These are phyloP conservation scores for Seminavis robusta DNA, from an alignment of 108 stramenopile genomes.

Conservation along the genomic window DNA sequence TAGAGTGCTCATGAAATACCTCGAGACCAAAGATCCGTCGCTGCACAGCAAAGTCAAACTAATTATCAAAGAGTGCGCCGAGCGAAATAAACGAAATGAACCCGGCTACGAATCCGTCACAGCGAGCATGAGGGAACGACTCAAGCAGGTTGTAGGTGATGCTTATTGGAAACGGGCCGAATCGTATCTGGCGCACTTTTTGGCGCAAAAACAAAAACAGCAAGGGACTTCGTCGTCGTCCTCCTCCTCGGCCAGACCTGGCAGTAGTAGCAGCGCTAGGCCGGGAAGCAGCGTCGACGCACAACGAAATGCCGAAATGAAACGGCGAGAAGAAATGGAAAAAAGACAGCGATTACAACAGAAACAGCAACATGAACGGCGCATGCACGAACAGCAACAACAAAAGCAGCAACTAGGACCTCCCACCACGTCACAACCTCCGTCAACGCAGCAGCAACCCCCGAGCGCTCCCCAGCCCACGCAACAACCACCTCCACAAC, in stretches of 20 bases:
- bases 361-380: neutral
- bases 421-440: too few relatives aligned
- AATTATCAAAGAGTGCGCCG: conserved; percentile 79
- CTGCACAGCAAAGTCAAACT: conserved; percentile 65
- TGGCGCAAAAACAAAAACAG: conserved; percentile 40
- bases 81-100: conserved; percentile 67
- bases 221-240: neutral
- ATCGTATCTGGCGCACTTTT: conserved; percentile 53
- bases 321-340: neutral
- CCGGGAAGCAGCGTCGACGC: neutral
- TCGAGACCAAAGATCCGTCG: conserved; percentile 67
- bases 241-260: conserved; percentile 5
- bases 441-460: too few relatives aligned
- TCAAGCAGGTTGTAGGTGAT: conserved; percentile 62
- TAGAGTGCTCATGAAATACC: conserved; percentile 75
- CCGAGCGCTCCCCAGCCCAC: too few relatives aligned
- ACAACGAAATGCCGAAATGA: neutral
- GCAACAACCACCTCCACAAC: too few relatives aligned
- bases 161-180: conserved; percentile 71
- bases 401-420: too few relatives aligned
- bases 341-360: neutral
- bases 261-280: neutral
- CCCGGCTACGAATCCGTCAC: conserved; percentile 63
- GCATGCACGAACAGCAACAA: neutral
- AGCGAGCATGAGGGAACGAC: conserved; percentile 46